Base-by-base conservation (phyloP, 2,329 filamentous ascomycete genomes). In the Xylaria sp. region DNA sequence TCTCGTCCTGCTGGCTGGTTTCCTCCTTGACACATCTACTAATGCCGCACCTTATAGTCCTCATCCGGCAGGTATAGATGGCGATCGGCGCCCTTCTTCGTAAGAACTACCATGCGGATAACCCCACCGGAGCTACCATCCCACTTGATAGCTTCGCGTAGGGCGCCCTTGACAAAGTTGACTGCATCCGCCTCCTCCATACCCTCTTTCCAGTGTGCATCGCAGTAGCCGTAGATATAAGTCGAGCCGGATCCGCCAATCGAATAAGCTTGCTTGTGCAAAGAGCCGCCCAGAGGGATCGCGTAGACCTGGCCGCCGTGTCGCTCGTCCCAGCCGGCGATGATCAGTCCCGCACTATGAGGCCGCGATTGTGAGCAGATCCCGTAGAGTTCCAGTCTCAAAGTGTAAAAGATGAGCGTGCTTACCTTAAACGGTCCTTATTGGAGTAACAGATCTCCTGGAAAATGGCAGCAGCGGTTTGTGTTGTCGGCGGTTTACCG, bases 211-310 rank as follows among this genome's bases (percentile, higher is more conserved):
- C 95, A 99, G 83, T 99, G 87, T 60, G 92, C 89, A 76, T 99
- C 94, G 76, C 93, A 98, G 84, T 96, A 98, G 71, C 95, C 95
- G 83, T 98, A 99, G 79, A 99, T 99, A 83, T 99, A 99, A 64
- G 95, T 98, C 71, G 94, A 98, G 41, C 95, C 95, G 19, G 94
- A 98, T 46, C 95, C 95, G 70, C 93, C 93, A 73, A 99, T 99
- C 43, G 95, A 88, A 75, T 97, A 99, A 17, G 93, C 77, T 77
- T 97, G 93, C 84, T 98, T 97, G 87, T 99, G 95, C 71, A 99
- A 87, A 52, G 95, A 98, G 58, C 95, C 95, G 71, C 95, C 95
- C 40, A 98, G 85, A 3, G 95, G 95, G 76, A 99, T 97, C 72
- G 92, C 95, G 83, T 97, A 99, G 67, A 99, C 94, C 77, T 98